Evolutionary conservation across 73 alveolate genomes (phyloP).

Genomic region (Symbiodinium natans): DNA sequence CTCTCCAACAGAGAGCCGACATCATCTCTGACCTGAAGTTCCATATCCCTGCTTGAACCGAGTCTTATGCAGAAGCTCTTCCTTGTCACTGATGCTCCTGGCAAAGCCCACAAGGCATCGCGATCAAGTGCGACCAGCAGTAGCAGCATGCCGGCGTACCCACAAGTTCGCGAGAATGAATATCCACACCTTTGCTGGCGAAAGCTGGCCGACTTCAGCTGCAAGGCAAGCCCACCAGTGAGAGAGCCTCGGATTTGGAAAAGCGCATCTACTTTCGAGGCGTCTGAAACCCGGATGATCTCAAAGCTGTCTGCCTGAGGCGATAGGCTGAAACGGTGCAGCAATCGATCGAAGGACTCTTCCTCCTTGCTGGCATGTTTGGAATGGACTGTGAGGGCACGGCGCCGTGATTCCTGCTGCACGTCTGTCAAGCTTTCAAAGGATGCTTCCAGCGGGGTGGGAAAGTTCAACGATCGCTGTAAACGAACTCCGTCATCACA

Average conservation of each 20-base stretch:
- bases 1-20: not conserved
- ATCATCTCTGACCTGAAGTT: not conserved
- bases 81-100: not conserved
- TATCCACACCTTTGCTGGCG: not conserved
- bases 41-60: not conserved
- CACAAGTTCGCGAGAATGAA: not conserved
- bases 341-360: not conserved
- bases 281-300: not conserved
- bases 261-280: not conserved
- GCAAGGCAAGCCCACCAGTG: not conserved
- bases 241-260: not conserved
- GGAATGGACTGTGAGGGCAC: not conserved
- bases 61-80: not conserved
- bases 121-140: not conserved
- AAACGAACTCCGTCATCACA: not conserved
- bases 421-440: not conserved
- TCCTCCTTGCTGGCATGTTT: not conserved
- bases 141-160: not conserved
- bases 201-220: not conserved
- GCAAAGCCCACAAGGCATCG: not conserved
- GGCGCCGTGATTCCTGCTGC: not conserved
- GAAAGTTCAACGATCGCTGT: not conserved
- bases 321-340: not conserved
- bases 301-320: not conserved
- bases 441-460: not conserved